Evolutionary conservation across 495 filamentous ascomycete genomes (phyloP).

Genomic region (Podospora pseudocomata): DNA sequence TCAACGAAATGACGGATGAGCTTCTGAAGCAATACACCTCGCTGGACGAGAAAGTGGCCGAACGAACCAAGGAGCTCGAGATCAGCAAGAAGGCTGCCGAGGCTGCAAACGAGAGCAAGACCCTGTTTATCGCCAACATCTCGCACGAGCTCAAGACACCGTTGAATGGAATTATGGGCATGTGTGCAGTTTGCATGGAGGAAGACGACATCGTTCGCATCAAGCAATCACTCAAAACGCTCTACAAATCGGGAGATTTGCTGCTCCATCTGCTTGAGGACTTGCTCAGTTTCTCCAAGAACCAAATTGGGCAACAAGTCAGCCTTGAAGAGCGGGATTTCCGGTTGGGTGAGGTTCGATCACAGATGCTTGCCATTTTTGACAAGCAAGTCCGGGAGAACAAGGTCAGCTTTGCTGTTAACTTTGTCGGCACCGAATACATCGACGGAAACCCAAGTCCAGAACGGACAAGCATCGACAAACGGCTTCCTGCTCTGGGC

Average conservation of each 20-base stretch:
- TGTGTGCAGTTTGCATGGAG: conserved; percentile 88
- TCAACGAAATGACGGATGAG: conserved; percentile 93
- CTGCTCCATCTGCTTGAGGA: conserved; percentile 86
- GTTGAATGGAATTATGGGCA: conserved; percentile 87
- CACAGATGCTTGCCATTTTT: conserved; percentile 80
- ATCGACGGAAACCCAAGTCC: conserved; percentile 33
- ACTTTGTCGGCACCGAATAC: conserved; percentile 54
- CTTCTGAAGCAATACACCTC: conserved; percentile 78
- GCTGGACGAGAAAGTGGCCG: conserved; percentile 76
- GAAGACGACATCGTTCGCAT: conserved; percentile 74
- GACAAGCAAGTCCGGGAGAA: conserved; percentile 82
- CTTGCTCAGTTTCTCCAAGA: conserved; percentile 86
- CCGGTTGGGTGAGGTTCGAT: conserved; percentile 68
- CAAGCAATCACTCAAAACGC: conserved; percentile 74
- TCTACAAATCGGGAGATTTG: conserved; percentile 88
- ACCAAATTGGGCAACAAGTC: conserved; percentile 79
- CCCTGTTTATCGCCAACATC: conserved; percentile 92
- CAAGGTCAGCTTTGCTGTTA: conserved; percentile 65
- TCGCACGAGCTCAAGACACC: conserved; percentile 93
- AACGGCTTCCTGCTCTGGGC: conserved; percentile 48
- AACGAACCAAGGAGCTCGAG: conserved; percentile 80
- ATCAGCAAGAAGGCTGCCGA: conserved; percentile 88
- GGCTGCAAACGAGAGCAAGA: conserved; percentile 90
- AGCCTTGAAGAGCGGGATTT: conserved; percentile 84
- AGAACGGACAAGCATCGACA: conserved; percentile 35